phyloP scores from a whole-genome alignment of 148 eudicot species.

The Diospyros lotus region DNA sequence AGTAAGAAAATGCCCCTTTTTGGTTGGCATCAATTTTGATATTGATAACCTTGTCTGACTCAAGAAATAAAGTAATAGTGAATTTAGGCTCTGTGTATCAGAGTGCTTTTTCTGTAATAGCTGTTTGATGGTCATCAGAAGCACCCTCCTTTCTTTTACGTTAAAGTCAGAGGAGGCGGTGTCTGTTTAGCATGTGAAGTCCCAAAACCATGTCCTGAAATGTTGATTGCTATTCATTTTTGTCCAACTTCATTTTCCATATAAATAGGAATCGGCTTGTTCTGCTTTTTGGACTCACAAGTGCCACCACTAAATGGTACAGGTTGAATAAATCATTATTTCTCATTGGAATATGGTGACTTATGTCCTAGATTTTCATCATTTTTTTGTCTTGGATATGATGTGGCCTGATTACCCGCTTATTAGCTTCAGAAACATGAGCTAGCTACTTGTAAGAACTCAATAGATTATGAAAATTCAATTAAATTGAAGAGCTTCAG shows the following conservation, averaged over 20 bases:
- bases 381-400: not conserved
- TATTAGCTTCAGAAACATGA: not conserved
- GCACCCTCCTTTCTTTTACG: not conserved
- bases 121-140: not conserved
- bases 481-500: not conserved
- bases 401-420: not conserved
- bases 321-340: slow-evolving; percentile 1
- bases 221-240: too few species aligned
- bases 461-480: not conserved
- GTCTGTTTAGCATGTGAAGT: slow-evolving; percentile 3
- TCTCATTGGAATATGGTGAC: not conserved
- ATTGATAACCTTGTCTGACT: not conserved
- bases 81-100: not conserved
- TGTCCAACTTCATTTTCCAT: not conserved
- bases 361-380: not conserved
- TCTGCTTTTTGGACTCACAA: not conserved
- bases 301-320: not conserved
- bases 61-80: not conserved
- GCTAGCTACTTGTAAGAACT: not conserved
- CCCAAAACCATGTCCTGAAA: too few species aligned
- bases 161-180: too few species aligned
- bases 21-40: slow-evolving; percentile 1
- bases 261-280: not conserved
- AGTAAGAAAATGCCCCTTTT: not conserved
- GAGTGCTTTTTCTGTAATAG: slow-evolving; percentile 1